Percentiles rank a stretch among this genome's conserved stretches.
Evolutionary conservation across 2,329 filamentous ascomycete genomes (phyloP).

Genomic region (Curvularia sp.): DNA sequence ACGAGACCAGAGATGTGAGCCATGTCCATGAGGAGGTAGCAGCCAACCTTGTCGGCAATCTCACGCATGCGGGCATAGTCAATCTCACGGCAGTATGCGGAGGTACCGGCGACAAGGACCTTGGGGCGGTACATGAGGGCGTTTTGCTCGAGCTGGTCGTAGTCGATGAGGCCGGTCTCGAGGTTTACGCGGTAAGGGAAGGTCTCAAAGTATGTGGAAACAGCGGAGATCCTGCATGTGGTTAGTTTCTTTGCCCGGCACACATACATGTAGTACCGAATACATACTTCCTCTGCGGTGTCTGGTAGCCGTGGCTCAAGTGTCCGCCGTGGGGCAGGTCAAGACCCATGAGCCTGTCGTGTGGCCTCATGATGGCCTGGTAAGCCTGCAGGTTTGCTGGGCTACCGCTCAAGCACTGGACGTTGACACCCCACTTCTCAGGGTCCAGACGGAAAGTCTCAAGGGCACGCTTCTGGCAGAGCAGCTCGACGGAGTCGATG

Average conservation of each 20-base stretch:
- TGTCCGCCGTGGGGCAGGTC: slow-evolving; percentile 95
- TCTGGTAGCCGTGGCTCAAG: slow-evolving; percentile 97
- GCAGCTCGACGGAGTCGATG: slow-evolving; percentile 86
- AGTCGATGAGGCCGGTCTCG: slow-evolving; percentile 91
- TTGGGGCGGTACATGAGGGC: slow-evolving; percentile 92
- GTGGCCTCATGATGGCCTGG: slow-evolving; percentile 93
- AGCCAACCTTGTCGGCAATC: slow-evolving; percentile 88
- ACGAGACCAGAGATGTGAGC: slow-evolving; percentile 96
- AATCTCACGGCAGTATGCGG: slow-evolving; percentile 93
- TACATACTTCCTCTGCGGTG: slow-evolving; percentile 82
- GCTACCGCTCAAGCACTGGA: slow-evolving; percentile 83
- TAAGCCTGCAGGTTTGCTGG: slow-evolving; percentile 98
- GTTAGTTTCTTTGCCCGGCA: slow-evolving; percentile 18
- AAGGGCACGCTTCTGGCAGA: slow-evolving; percentile 89
- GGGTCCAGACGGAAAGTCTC: slow-evolving; percentile 84
- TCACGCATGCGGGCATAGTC: slow-evolving; percentile 93
- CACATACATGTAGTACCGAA: background rate
- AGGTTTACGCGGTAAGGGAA: slow-evolving; percentile 92
- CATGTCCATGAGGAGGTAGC: slow-evolving; percentile 95
- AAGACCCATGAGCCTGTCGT: slow-evolving; percentile 96
- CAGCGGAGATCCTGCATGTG: slow-evolving; percentile 79
- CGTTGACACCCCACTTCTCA: slow-evolving; percentile 95
- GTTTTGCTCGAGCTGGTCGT: slow-evolving; percentile 85
- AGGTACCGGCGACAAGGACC: slow-evolving; percentile 92
- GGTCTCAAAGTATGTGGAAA: slow-evolving; percentile 99